Evolutionary conservation across 164 flowering plant genomes (phyloP), one percentile per base, ranked within the genome.

Genomic region (Magnolia sinica): DNA sequence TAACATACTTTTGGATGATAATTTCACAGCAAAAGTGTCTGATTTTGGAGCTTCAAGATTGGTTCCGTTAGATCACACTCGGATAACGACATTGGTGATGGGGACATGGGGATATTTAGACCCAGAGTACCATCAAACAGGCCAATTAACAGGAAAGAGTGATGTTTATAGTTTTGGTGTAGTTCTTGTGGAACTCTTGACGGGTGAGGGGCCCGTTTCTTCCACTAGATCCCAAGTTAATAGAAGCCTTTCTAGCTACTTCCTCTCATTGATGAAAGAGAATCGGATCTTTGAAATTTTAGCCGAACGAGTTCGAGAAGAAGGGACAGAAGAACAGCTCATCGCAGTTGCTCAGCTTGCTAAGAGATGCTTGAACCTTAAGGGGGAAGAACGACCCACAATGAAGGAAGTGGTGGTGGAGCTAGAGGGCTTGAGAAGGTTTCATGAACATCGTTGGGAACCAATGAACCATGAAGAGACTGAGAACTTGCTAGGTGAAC

Each of bases 1-100:
- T 4, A 87, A 87, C 29, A 82, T 87, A 70, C 83, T 87, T 11
- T 68, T 86, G n/a, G 87, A 86, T 27, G 79, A 78, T 2, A 73
- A 73, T 29, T 80, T 65, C 70, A 78, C 73, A 0, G 85, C 90
- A 0, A 88, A 85, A 72, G 89, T 88, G 4, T 75, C 89, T 2
- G 88, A 88, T 73, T 86, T 76, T 55, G 77, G 72, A 31, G 72
- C 66, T 8, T 69, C 73, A 19, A 68, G 66, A 58, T n/a, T 68
- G 16, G 64, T 72, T 9, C 74, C 74, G 5, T 13, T 52, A 50
- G 79, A 77, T 24, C 64, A 64, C 9, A 18, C 59, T n/a, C 79
- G 72, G 4, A 9, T 77, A 22, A 70, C 79, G 7, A 77, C 79
- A 64, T 52, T 71, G 5, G 75, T 72, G 45, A 75, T 71, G 22